These are phyloP conservation scores for Lyophyllum atratum DNA, from an alignment of 768 basidiomycete genomes.

Conservation along the genomic window DNA sequence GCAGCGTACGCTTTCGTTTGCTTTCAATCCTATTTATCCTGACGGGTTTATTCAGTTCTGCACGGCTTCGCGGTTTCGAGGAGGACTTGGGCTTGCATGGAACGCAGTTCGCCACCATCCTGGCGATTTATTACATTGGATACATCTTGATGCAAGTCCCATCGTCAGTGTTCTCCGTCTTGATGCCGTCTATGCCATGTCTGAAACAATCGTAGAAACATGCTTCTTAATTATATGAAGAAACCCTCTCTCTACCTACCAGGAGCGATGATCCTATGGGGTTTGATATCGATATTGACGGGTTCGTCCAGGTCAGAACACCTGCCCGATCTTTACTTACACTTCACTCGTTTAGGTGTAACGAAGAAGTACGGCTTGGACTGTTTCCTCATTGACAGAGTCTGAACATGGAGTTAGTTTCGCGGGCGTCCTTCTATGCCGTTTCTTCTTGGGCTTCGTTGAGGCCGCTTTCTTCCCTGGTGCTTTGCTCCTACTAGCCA, in stretches of 20 bases:
- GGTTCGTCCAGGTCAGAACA: slow-evolving; percentile 20
- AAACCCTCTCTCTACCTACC: slow-evolving; percentile 57
- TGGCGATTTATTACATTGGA: slow-evolving; percentile 51
- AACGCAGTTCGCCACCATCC: slow-evolving; percentile 49
- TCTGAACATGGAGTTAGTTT: slow-evolving; percentile 30
- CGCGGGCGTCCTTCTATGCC: slow-evolving; percentile 39
- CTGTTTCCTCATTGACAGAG: not conserved
- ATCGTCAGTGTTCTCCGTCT: slow-evolving; percentile 22
- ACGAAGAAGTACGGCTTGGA: not conserved
- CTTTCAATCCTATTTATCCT: not conserved
- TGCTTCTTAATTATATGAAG: slow-evolving; percentile 57
- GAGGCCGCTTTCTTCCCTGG: slow-evolving; percentile 51
- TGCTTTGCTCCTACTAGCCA: slow-evolving; percentile 34
- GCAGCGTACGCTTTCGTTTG: not conserved
- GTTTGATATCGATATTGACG: slow-evolving; percentile 43
- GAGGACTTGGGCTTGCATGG: slow-evolving; percentile 46
- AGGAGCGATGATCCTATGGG: slow-evolving; percentile 55
- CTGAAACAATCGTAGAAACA: slow-evolving; percentile 47
- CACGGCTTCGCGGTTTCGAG: slow-evolving; percentile 55
- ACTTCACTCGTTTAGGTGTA: not conserved
- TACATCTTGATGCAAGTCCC: slow-evolving; percentile 31
- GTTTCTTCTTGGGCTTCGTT: slow-evolving; percentile 57
- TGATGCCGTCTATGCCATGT: slow-evolving; percentile 17
- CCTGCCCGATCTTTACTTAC: not conserved
- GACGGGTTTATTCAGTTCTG: slow-evolving; percentile 39